Conservation (phyloP, 257 asterid species). For the Anisodus tanguticus region DNA sequence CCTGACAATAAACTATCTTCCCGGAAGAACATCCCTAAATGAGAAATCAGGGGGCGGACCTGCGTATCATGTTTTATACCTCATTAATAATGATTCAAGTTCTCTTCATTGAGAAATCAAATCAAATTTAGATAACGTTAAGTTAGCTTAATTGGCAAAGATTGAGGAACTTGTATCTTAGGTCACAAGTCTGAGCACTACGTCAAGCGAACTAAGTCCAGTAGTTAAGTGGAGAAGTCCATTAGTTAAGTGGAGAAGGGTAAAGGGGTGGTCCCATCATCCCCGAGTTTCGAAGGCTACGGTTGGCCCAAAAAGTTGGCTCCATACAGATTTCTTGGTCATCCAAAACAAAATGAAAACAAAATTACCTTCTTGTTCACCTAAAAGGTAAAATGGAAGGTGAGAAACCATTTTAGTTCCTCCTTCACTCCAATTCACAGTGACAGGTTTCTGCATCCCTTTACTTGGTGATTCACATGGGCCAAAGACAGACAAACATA, state of each 20-base stretch:
- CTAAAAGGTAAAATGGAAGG: constrained; percentile 79
- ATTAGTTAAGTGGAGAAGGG: background rate
- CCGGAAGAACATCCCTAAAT: constrained; percentile 65
- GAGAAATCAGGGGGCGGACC: constrained; percentile 89
- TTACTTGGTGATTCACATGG: constrained; percentile 61
- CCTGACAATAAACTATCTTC: constrained; percentile 40
- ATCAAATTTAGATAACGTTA: background rate
- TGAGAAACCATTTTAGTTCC: constrained; percentile 73
- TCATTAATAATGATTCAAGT: background rate
- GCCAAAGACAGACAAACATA: constrained; percentile 83
- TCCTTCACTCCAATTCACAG: constrained; percentile 81
- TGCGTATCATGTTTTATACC: constrained; percentile 35
- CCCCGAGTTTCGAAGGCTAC: background rate
- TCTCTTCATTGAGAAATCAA: background rate
- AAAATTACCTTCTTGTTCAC: constrained; percentile 73
- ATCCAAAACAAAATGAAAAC: background rate
- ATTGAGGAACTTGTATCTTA: background rate
- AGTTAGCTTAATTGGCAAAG: background rate
- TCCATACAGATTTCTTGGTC: background rate
- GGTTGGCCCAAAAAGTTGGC: background rate
- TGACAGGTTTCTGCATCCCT: constrained; percentile 63
- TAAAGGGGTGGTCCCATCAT: background rate
- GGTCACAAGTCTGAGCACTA: too few species aligned
- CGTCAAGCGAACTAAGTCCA: background rate
- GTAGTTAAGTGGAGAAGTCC: background rate